Percentiles rank a stretch among this genome's conserved stretches.
phyloP scores from a whole-genome alignment of 2,329 filamentous ascomycete genomes.

The Colletotrichum navitas region DNA sequence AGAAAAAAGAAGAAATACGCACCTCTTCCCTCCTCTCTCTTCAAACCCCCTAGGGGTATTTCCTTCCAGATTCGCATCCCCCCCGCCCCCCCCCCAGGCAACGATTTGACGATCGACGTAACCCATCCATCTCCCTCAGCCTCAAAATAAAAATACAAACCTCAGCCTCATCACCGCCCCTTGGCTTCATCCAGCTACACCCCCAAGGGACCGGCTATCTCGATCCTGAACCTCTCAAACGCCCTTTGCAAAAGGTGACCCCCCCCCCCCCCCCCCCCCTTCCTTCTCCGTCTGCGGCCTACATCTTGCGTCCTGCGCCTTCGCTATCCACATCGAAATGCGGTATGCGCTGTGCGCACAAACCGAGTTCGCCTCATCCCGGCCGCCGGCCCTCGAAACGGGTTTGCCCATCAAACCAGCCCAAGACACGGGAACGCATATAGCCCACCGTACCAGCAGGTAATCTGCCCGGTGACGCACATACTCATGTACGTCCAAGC shows the following conservation, averaged over 20 bases:
- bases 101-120: constrained; percentile 6
- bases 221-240: not conserved
- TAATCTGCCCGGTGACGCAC: not conserved
- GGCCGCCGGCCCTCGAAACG: not conserved
- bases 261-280: no score
- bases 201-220: not conserved
- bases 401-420: not conserved
- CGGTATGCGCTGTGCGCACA: not conserved
- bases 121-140: not conserved
- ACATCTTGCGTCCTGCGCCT: not conserved
- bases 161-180: not conserved
- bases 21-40: not conserved
- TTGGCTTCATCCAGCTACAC: constrained; percentile 7
- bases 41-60: not conserved
- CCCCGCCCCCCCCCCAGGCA: not conserved
- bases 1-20: not conserved
- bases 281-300: not conserved
- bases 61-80: no score
- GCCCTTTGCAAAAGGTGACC: no score
- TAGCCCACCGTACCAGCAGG: not conserved
- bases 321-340: not conserved
- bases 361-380: not conserved
- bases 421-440: not conserved
- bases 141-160: not conserved
- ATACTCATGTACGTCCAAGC: not conserved